A percentile compares a stretch with the other conserved stretches of the same genome.
These are phyloP conservation scores for Phytophthora macrochlamydospora DNA, from an alignment of 352 stramenopile species.

Conservation along the genomic window DNA sequence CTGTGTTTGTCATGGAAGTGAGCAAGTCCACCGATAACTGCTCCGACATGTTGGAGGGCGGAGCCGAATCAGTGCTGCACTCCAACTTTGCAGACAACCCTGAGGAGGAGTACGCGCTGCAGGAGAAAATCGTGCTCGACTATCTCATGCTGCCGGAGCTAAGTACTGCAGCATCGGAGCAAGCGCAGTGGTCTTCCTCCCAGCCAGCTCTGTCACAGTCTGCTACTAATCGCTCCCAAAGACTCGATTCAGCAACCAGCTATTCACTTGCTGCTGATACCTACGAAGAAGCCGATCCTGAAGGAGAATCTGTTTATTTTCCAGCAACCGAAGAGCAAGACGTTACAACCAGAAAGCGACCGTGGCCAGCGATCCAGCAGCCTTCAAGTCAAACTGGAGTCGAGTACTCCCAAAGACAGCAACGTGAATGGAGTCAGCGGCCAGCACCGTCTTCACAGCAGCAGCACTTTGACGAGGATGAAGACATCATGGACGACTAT, in stretches of 20 bases:
- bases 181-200: constrained; percentile 16
- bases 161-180: constrained; percentile 29
- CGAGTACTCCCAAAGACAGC: constrained; percentile 4
- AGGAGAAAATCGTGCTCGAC: constrained; percentile 76
- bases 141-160: constrained; percentile 66
- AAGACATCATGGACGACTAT: constrained; percentile 34
- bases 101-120: constrained; percentile 60
- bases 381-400: background rate
- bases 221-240: background rate
- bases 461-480: constrained; percentile 19
- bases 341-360: constrained; percentile 10
- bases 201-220: constrained; percentile 8
- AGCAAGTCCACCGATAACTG: constrained; percentile 71
- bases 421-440: constrained; percentile 18
- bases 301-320: constrained; percentile 23
- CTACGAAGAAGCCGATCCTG: constrained; percentile 19
- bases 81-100: constrained; percentile 71
- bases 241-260: constrained; percentile 10
- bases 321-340: constrained; percentile 10
- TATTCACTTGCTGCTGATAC: constrained; percentile 13
- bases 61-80: constrained; percentile 69
- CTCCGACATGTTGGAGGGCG: constrained; percentile 58
- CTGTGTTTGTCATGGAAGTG: constrained; percentile 81
- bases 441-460: constrained; percentile 10
- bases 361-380: constrained; percentile 12